Conservation (phyloP, 805 yeast genomes). For the Saccharomycopsis fibuligera region DNA sequence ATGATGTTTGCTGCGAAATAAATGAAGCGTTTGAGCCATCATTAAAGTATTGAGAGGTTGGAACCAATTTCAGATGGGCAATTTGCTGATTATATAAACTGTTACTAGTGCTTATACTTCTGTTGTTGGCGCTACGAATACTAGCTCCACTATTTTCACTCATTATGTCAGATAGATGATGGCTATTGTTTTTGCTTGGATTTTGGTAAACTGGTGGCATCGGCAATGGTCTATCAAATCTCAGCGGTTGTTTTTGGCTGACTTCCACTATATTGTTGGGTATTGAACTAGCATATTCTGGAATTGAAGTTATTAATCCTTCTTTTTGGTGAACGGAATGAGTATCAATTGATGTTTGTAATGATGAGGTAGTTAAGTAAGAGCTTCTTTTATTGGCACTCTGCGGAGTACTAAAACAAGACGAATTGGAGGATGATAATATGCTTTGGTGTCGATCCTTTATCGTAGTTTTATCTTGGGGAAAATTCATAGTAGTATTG, state of each 20-base stretch:
- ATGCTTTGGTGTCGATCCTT: slow-evolving; percentile 19
- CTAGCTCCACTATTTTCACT: slow-evolving; percentile 5
- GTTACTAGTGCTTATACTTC: background rate
- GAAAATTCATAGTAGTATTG: background rate
- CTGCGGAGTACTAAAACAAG: slow-evolving; percentile 8
- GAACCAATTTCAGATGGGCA: background rate
- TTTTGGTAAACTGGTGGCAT: slow-evolving; percentile 11
- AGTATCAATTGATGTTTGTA: slow-evolving; percentile 16
- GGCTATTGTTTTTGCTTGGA: background rate
- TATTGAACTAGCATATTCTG: slow-evolving; percentile 9
- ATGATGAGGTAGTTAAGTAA: slow-evolving; percentile 18
- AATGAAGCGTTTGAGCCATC: slow-evolving; percentile 4
- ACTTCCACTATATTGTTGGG: background rate
- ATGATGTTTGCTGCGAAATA: slow-evolving; percentile 1
- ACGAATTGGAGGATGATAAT: slow-evolving; percentile 11
- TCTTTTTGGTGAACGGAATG: slow-evolving; percentile 12
- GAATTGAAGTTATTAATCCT: slow-evolving; percentile 3
- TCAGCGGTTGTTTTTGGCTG: slow-evolving; percentile 5
- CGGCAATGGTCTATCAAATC: slow-evolving; percentile 18
- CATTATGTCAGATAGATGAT: slow-evolving; percentile 2
- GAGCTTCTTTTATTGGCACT: slow-evolving; percentile 5
- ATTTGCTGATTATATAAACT: background rate
- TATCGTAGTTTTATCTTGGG: background rate
- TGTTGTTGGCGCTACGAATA: background rate
- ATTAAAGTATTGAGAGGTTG: slow-evolving; percentile 2